Conservation (phyloP, 2,329 filamentous ascomycete species). For the Epicoccum nigrum region DNA sequence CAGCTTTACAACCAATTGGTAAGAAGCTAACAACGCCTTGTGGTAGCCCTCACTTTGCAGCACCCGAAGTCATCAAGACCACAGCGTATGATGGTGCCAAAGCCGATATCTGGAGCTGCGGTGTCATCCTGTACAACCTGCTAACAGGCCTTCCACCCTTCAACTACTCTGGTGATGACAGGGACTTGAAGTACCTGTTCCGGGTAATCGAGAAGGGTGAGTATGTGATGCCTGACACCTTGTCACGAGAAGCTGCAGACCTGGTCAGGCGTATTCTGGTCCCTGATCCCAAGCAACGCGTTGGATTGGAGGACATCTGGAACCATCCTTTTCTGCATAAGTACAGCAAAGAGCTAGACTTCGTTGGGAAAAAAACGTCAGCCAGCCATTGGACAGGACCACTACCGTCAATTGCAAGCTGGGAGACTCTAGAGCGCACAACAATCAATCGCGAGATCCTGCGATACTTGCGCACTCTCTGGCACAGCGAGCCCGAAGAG, state of each 20-base stretch:
- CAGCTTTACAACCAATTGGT: slow-evolving; percentile 81
- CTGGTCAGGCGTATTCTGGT: slow-evolving; percentile 81
- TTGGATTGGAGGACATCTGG: slow-evolving; percentile 83
- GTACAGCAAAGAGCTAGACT: slow-evolving; percentile 74
- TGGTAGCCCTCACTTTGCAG: slow-evolving; percentile 95
- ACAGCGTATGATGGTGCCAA: slow-evolving; percentile 80
- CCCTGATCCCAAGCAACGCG: slow-evolving; percentile 76
- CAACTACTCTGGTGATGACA: slow-evolving; percentile 54
- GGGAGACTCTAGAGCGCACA: slow-evolving; percentile 64
- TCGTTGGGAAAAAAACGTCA: slow-evolving; percentile 62
- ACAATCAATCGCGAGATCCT: slow-evolving; percentile 83
- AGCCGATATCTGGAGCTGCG: slow-evolving; percentile 91
- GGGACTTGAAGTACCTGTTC: slow-evolving; percentile 69
- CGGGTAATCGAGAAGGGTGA: slow-evolving; percentile 57
- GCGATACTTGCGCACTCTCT: slow-evolving; percentile 85
- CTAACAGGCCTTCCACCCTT: slow-evolving; percentile 86
- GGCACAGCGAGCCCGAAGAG: slow-evolving; percentile 82
- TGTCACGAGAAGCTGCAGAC: slow-evolving; percentile 74
- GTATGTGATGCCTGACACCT: slow-evolving; percentile 53
- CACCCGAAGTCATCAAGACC: slow-evolving; percentile 84
- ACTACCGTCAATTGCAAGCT: slow-evolving; percentile 64
- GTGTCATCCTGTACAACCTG: slow-evolving; percentile 80
- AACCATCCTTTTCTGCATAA: slow-evolving; percentile 83
- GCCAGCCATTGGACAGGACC: slow-evolving; percentile 61
- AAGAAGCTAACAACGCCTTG: slow-evolving; percentile 87